Evolutionary conservation across 148 eudicot species (phyloP), one percentile per base, ranked within the genome.

Genomic region (Chenopodium formosanum): DNA sequence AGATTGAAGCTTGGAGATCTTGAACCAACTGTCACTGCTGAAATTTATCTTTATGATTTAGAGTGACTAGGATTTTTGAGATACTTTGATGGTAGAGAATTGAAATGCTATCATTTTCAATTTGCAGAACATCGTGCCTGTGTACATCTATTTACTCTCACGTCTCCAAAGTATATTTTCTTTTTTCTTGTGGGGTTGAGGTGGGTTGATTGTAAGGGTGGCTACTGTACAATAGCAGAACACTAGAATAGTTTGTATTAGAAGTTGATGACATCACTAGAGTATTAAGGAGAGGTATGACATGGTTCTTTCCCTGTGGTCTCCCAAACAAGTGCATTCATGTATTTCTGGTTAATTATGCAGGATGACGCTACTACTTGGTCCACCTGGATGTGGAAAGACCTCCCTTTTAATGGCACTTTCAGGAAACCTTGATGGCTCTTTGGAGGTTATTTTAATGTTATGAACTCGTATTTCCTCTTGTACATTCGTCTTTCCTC

Each of bases 361-460:
- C 92, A 93, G 97, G 86, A 86, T 91, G 86, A 90, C 91, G 50
- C 78, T 93, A 62, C 83, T 93, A 70, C 94, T 93, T 82, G 97
- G 97, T 70, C 95, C 97, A 77, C 97, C 95, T 17, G 94, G 95
- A 83, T 89, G 95, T 78, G 97, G 97, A 34, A 93, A 93, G 85
- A 91, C 92, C 76, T 84, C 97, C 74, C 83, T 93, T 37, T 47
- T 93, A 80, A 87, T 88, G 87, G 89, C 95, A 62, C 92, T 93
- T 77, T 88, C 94, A 32, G 95, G 94, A 88, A 92, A 88, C 74
- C 79, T 89, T 76, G 83, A 86, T 88, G 86, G 86, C 74, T 89
- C 92, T 79, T 89, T 93, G 77, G 85, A 89, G 94, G 97, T 91
- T 58, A 79, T 80, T 50, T 23, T 10, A 14, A 78, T 27, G 4